Evolutionary conservation across 2,329 filamentous ascomycete species (phyloP).

Genomic region (Pseudogymnoascus sp.): DNA sequence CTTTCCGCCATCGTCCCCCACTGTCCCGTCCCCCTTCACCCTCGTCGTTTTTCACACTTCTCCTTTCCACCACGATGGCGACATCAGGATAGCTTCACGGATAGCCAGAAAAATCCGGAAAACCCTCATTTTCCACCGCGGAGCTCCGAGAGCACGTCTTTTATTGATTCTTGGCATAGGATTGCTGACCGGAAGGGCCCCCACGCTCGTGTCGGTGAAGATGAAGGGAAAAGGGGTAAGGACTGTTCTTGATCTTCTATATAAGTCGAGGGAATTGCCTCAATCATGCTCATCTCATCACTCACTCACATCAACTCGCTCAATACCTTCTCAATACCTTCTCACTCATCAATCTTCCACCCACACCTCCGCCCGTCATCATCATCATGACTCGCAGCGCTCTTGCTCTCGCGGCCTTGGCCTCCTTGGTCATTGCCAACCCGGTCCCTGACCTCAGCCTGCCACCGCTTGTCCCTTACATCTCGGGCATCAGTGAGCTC

Average conservation of each 20-base stretch:
- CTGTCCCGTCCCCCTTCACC: neutral
- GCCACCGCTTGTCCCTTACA: slow-evolving; percentile 48
- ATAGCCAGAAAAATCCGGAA: neutral
- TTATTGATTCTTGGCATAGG: neutral
- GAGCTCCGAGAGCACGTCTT: neutral
- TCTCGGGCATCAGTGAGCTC: slow-evolving; percentile 51
- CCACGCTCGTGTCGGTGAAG: slow-evolving; percentile 2
- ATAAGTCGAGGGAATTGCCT: neutral
- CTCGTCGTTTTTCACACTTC: neutral
- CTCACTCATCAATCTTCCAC: neutral
- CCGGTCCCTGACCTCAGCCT: slow-evolving; percentile 29
- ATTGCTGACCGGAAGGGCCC: neutral
- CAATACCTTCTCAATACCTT: slow-evolving; percentile 7
- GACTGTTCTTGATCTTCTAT: neutral
- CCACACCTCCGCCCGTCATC: neutral
- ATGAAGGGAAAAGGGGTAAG: neutral
- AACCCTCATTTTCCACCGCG: neutral
- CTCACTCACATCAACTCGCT: slow-evolving; percentile 1
- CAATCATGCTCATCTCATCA: slow-evolving; percentile 1
- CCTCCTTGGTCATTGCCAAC: slow-evolving; percentile 4
- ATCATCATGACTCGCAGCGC: neutral
- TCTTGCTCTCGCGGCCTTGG: slow-evolving; percentile 7
- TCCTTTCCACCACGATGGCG: neutral
- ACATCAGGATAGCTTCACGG: slow-evolving; percentile 1
- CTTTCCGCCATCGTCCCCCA: neutral